These are phyloP conservation scores for Basipetospora chlamydospora DNA, from an alignment of 2,329 filamentous ascomycete genomes.

Conservation along the genomic window DNA sequence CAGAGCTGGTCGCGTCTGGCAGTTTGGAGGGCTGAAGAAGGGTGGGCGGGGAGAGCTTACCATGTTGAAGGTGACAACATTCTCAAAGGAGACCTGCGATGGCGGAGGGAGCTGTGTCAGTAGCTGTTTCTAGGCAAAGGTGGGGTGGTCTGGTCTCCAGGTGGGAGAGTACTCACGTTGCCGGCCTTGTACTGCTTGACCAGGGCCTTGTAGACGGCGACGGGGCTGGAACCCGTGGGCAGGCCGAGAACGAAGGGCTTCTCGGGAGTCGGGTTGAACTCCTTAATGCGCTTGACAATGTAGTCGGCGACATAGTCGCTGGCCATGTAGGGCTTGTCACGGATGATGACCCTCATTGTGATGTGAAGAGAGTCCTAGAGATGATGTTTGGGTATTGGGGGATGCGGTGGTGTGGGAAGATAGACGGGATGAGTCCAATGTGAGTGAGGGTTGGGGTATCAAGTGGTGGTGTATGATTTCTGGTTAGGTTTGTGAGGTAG, in stretches of 20 bases:
- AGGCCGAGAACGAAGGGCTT: conserved; percentile 72
- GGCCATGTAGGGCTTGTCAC: conserved; percentile 53
- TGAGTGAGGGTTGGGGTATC: too few species aligned
- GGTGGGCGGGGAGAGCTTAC: conserved; percentile 27
- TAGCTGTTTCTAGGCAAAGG: too few species aligned
- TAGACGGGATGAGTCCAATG: too few species aligned
- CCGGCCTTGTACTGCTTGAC: conserved; percentile 58
- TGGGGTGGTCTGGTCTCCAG: too few species aligned
- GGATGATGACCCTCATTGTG: conserved; percentile 70
- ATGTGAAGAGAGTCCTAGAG: conserved; percentile 9
- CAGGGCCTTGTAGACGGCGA: conserved; percentile 62
- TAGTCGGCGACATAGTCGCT: conserved; percentile 70
- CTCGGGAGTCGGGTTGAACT: conserved; percentile 56
- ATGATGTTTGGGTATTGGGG: too few species aligned
- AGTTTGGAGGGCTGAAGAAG: too few species aligned
- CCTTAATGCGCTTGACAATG: conserved; percentile 67
- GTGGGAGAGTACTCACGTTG: conserved; percentile 22
- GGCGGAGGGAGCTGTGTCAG: too few species aligned
- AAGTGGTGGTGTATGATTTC: too few species aligned
- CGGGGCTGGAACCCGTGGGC: conserved; percentile 69
- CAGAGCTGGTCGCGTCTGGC: not conserved
- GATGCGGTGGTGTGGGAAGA: too few species aligned
- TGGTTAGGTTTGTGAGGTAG: too few species aligned
- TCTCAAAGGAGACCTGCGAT: conserved; percentile 59
- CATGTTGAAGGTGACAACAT: conserved; percentile 92